phyloP scores from a whole-genome alignment of 2,329 filamentous ascomycete genomes.

The Fusarium virguliforme region DNA sequence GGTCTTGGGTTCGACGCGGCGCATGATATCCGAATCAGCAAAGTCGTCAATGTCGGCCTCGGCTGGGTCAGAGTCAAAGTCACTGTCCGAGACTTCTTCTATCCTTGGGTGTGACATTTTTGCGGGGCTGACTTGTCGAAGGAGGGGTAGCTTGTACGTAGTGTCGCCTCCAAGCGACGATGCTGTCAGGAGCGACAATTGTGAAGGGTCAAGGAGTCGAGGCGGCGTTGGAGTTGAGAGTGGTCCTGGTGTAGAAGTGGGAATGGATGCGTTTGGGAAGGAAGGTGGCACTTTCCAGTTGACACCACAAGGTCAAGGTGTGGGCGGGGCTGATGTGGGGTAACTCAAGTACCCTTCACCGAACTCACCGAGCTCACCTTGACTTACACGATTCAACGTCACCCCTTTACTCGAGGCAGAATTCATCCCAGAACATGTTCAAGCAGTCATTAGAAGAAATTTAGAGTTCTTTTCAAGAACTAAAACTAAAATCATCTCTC shows the following conservation, averaged over 20 bases:
- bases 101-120: conserved; percentile 88
- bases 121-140: conserved; percentile 16
- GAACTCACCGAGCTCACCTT: conserved; percentile 25
- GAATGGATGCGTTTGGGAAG: conserved; percentile 25
- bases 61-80: conserved; percentile 85
- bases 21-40: conserved; percentile 71
- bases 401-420: neutral
- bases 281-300: conserved; percentile 43
- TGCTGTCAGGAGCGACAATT: neutral
- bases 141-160: conserved; percentile 5
- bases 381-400: conserved; percentile 6
- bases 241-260: conserved; percentile 38
- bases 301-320: conserved; percentile 25
- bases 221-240: neutral
- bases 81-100: conserved; percentile 92
- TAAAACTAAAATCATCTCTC: conserved; percentile 5
- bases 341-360: conserved; percentile 31
- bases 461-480: neutral
- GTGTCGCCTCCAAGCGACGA: neutral
- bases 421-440: neutral
- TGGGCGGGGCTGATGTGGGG: conserved; percentile 46
- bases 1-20: conserved; percentile 58
- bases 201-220: neutral
- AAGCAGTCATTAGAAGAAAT: neutral
- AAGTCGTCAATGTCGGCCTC: conserved; percentile 85